These are phyloP conservation scores for Dimocarpus longan DNA, from an alignment of 345 rosid species.

Conservation along the genomic window DNA sequence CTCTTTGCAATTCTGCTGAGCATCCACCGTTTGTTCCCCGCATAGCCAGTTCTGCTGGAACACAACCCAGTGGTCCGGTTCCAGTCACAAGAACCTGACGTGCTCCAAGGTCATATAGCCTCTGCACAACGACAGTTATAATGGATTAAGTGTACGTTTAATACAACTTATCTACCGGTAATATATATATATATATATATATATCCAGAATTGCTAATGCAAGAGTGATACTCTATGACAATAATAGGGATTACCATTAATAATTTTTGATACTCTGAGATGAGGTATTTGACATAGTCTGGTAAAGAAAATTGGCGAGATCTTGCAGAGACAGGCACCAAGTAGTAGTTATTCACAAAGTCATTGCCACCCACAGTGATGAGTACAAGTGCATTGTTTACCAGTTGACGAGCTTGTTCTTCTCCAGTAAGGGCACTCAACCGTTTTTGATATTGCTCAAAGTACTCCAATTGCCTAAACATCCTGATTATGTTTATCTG, in stretches of 20 bases:
- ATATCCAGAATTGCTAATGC: too few relatives aligned
- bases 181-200: too few relatives aligned
- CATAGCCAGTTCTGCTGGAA: conserved; percentile 46
- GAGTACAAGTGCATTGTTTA: conserved; percentile 52
- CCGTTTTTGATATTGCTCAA: conserved; percentile 64
- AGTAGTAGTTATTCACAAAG: conserved; percentile 79
- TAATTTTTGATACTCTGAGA: conserved; percentile 63
- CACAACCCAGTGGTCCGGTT: conserved; percentile 52
- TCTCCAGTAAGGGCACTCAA: conserved; percentile 50
- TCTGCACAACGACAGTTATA: conserved; percentile 19
- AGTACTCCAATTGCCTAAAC: conserved; percentile 50
- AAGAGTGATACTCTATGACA: background rate
- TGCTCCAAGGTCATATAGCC: conserved; percentile 39
- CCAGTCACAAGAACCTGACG: conserved; percentile 48
- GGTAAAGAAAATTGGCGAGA: conserved; percentile 73
- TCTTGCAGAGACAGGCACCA: conserved; percentile 77
- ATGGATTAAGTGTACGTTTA: too few relatives aligned
- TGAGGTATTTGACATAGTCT: conserved; percentile 52
- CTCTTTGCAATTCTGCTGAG: conserved; percentile 38
- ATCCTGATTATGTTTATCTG: conserved; percentile 74
- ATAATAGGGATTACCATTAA: conserved; percentile 36
- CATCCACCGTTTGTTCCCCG: conserved; percentile 36
- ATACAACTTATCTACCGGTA: too few relatives aligned
- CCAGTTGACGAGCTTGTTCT: conserved; percentile 45
- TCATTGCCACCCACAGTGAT: conserved; percentile 80